A percentile compares a stretch with the other conserved stretches of the same genome.
phyloP scores from a whole-genome alignment of 176 grass and related monocot genomes.

The Zea mays region Zm-B73-REFERENCE-NAM-5.0 NC_050098.1:184018001-184018500 shows the following conservation, averaged over 20 bases:
- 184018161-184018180: neutral
- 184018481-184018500: conserved; percentile 94
- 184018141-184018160: conserved; percentile 4
- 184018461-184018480: conserved; percentile 95
- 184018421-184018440: conserved; percentile 91
- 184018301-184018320: neutral
- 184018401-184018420: conserved; percentile 83
- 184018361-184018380: conserved; percentile 27
- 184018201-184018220: conserved; percentile 17
- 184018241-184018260: conserved; percentile 12
- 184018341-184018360: conserved; percentile 3
- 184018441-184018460: conserved; percentile 97
- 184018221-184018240: conserved; percentile 18
- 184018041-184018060: conserved; percentile 14
- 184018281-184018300: neutral
- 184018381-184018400: conserved; percentile 59
- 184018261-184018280: conserved; percentile 7
- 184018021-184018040: neutral
- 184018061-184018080: conserved; percentile 2
- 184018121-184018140: conserved; percentile 2
- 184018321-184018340: conserved; percentile 17
- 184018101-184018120: neutral
- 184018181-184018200: conserved; percentile 17
- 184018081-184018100: neutral
- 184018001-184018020: conserved; percentile 6